phyloP scores from a whole-genome alignment of 495 filamentous ascomycete species.

The Tetracladium marchalianum region DNA sequence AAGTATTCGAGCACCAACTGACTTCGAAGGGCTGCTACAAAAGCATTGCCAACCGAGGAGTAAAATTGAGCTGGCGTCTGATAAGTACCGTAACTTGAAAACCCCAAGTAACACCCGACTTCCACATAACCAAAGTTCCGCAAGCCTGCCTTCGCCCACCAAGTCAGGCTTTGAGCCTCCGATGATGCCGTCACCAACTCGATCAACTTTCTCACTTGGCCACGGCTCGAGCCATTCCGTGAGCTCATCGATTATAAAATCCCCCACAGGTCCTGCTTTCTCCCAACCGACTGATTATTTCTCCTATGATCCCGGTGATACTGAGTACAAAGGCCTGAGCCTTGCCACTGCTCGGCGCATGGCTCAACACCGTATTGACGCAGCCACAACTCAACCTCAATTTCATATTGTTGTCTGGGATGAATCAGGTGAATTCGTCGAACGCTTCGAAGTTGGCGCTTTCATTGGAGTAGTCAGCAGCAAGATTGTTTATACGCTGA shows the following conservation, averaged over 20 bases:
- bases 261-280: slow-evolving; percentile 33
- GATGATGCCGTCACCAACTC: slow-evolving; percentile 6
- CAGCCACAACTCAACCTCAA: slow-evolving; percentile 37
- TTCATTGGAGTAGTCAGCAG: slow-evolving; percentile 49
- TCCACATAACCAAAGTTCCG: slow-evolving; percentile 1
- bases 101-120: slow-evolving; percentile 11
- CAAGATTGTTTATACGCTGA: slow-evolving; percentile 47
- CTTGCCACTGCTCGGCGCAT: slow-evolving; percentile 40
- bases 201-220: slow-evolving; percentile 12
- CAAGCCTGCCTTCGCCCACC: slow-evolving; percentile 3
- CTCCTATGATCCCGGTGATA: slow-evolving; percentile 5
- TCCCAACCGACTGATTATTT: slow-evolving; percentile 25
- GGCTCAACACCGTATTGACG: slow-evolving; percentile 48
- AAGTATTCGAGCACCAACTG: slow-evolving; percentile 59
- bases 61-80: slow-evolving; percentile 21
- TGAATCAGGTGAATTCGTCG: slow-evolving; percentile 21
- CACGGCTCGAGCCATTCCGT: neutral
- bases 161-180: neutral
- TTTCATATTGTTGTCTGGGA: slow-evolving; percentile 48
- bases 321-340: slow-evolving; percentile 27
- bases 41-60: slow-evolving; percentile 50
- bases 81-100: slow-evolving; percentile 23
- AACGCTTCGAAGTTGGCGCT: slow-evolving; percentile 39
- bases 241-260: slow-evolving; percentile 25
- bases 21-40: slow-evolving; percentile 65